Conservation (phyloP, 345 rosid species). For the Eucalyptus sp. region DNA sequence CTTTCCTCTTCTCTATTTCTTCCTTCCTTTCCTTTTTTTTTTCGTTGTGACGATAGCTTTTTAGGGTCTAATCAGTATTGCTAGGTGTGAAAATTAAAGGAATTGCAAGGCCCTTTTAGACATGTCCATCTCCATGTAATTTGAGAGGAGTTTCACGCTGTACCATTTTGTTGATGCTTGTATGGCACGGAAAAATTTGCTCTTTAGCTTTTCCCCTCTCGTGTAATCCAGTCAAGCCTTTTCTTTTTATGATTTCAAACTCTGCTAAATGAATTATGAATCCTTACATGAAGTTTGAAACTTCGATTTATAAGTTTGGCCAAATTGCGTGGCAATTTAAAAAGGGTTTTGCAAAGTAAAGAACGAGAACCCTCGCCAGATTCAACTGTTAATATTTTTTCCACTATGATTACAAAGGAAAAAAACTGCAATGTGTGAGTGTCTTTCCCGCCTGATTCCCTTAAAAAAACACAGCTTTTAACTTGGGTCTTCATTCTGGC, state of each 20-base stretch:
- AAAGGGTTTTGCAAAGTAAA: neutral
- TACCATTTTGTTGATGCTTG: neutral
- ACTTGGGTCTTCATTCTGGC: neutral
- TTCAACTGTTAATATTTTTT: neutral
- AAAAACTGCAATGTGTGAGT: neutral
- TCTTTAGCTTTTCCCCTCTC: neutral
- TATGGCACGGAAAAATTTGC: neutral
- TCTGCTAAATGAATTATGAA: neutral
- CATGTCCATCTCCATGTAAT: neutral
- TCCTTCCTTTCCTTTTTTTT: neutral
- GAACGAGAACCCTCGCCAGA: neutral
- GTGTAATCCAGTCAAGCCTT: neutral
- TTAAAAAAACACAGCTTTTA: neutral
- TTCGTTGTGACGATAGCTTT: neutral
- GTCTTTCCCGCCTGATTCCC: neutral
- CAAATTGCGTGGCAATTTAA: neutral
- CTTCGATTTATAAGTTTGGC: neutral
- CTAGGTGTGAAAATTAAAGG: neutral
- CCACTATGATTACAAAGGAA: neutral
- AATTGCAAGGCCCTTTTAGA: neutral
- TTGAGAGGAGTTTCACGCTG: neutral
- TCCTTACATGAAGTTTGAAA: neutral
- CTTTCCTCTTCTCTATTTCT: neutral
- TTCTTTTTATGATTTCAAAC: neutral
- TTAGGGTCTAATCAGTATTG: neutral